These are phyloP conservation scores for Colletotrichum lini DNA, from an alignment of 2,329 filamentous ascomycete species.

Conservation along the genomic window DNA sequence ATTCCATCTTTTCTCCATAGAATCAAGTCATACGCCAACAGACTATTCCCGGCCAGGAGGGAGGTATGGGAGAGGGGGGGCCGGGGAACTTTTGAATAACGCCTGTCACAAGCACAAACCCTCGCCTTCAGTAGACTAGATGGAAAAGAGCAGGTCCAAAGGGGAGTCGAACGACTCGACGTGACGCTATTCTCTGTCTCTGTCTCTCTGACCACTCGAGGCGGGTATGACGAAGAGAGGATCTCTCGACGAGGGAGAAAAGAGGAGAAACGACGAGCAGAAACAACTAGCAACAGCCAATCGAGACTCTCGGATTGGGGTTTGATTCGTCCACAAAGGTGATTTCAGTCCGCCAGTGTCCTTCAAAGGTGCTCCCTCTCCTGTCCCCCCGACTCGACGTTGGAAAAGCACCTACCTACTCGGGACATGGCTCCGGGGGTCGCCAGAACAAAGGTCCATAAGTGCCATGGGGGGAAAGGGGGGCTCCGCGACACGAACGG, in stretches of 20 bases:
- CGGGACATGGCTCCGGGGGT: constrained; percentile 39
- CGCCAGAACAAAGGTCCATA: constrained; percentile 18
- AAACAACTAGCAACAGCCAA: constrained; percentile 7
- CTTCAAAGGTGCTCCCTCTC: too few species aligned
- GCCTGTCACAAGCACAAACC: constrained; percentile 23
- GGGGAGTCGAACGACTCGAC: neutral
- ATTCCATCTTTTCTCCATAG: constrained; percentile 1
- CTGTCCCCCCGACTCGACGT: constrained; percentile 8
- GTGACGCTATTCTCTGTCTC: neutral
- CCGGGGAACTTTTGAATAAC: constrained; percentile 23
- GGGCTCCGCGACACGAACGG: constrained; percentile 16
- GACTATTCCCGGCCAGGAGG: constrained; percentile 13
- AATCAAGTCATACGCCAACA: neutral
- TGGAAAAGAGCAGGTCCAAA: constrained; percentile 40
- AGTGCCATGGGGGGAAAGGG: constrained; percentile 10
- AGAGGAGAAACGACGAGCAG: neutral
- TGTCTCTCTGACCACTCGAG: neutral
- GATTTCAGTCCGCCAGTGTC: neutral
- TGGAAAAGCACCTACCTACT: constrained; percentile 39
- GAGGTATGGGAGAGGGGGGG: neutral
- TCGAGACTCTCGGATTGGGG: neutral
- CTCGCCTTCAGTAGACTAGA: constrained; percentile 22
- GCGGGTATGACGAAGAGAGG: constrained; percentile 17
- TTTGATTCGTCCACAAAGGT: neutral
- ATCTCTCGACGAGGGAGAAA: neutral